A percentile compares a stretch with the other conserved stretches of the same genome.
Conservation (phyloP, 352 stramenopile genomes). For the Thraustochytrium sp. region DNA sequence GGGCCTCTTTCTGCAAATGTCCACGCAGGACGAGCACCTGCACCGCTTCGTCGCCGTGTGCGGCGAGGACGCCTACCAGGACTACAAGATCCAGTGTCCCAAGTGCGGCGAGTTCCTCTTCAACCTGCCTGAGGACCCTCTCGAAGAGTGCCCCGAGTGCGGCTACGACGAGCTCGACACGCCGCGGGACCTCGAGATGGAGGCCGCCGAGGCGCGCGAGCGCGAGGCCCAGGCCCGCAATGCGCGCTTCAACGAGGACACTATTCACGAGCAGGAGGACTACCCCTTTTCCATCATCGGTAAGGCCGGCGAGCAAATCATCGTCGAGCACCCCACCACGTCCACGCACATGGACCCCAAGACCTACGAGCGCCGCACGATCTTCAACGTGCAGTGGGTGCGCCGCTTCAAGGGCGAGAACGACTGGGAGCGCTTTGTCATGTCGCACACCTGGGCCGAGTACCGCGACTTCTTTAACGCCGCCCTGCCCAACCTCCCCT, state of each 20-base stretch:
- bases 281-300: background rate
- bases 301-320: background rate
- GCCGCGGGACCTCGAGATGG: background rate
- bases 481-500: background rate
- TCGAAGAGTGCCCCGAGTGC: conserved; percentile 10
- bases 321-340: background rate
- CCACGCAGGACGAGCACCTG: background rate
- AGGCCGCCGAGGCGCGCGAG: background rate
- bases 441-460: conserved; percentile 1
- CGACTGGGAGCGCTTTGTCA: background rate
- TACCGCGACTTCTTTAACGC: conserved; percentile 1
- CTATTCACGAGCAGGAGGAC: background rate
- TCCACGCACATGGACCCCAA: background rate
- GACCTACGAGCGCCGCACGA: background rate
- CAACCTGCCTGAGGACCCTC: conserved; percentile 4
- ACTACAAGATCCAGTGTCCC: conserved; percentile 34
- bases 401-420: background rate
- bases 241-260: background rate
- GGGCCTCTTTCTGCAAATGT: background rate
- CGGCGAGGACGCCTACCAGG: conserved; percentile 23
- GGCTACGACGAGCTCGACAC: background rate
- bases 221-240: background rate
- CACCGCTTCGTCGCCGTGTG: background rate
- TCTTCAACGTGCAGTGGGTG: conserved; percentile 32
- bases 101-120: background rate